These are phyloP conservation scores for Tripterygium wilfordii DNA, from an alignment of 177 flowering plant species.

Conservation along the genomic window DNA sequence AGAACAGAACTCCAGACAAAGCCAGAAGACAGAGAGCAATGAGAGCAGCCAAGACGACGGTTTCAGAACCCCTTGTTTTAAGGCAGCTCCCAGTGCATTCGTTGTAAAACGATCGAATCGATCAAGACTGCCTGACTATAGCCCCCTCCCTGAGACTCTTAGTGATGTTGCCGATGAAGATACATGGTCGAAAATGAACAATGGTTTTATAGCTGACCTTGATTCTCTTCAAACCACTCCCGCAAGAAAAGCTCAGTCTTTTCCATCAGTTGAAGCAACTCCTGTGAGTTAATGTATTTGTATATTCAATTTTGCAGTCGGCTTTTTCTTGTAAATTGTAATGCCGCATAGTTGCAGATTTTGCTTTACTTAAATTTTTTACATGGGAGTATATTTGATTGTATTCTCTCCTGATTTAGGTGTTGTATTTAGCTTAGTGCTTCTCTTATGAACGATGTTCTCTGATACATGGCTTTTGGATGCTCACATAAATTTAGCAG, in stretches of 20 bases:
- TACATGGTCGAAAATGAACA: constrained; percentile 83
- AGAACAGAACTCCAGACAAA: constrained; percentile 29
- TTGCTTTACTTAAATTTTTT: too few species aligned
- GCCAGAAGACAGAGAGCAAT: constrained; percentile 30
- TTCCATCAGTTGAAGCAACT: constrained; percentile 40
- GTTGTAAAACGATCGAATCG: constrained; percentile 65
- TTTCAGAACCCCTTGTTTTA: constrained; percentile 66
- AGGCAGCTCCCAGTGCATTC: constrained; percentile 52
- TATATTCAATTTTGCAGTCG: too few species aligned
- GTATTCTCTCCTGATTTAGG: too few species aligned
- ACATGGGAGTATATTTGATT: too few species aligned
- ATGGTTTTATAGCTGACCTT: constrained; percentile 75
- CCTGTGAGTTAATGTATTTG: constrained; percentile 41
- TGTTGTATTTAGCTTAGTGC: too few species aligned
- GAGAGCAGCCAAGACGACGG: constrained; percentile 39
- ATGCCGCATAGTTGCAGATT: too few species aligned
- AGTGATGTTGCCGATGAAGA: constrained; percentile 88
- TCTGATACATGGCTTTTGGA: too few species aligned
- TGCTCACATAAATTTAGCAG: too few species aligned
- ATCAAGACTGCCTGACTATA: constrained; percentile 48
- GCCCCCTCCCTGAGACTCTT: constrained; percentile 78
- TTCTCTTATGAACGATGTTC: too few species aligned
- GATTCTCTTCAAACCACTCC: constrained; percentile 74
- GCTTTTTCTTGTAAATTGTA: too few species aligned
- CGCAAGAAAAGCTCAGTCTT: constrained; percentile 56